Evolutionary conservation across 495 filamentous ascomycete species (phyloP).

Genomic region (Rhypophila decipiens): DNA sequence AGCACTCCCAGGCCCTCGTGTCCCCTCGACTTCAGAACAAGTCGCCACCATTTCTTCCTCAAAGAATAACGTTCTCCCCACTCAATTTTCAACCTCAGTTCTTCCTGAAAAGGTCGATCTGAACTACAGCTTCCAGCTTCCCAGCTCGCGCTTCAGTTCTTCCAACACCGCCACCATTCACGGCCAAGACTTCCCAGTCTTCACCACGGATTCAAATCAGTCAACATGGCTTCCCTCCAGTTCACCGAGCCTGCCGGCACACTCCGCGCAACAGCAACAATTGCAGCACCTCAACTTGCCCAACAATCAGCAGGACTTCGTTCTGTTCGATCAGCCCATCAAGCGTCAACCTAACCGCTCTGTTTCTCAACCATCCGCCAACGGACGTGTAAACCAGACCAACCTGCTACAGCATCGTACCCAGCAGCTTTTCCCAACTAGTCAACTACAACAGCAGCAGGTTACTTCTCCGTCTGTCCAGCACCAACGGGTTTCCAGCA

Average conservation of each 20-base stretch:
- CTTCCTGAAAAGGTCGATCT: slow-evolving; percentile 49
- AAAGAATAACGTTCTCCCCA: slow-evolving; percentile 32
- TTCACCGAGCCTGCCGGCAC: slow-evolving; percentile 53
- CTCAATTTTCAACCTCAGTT: slow-evolving; percentile 39
- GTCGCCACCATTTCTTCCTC: slow-evolving; percentile 43
- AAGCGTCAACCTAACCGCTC: slow-evolving; percentile 46
- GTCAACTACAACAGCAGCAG: slow-evolving; percentile 14
- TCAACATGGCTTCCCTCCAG: slow-evolving; percentile 55
- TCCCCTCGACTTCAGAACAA: slow-evolving; percentile 12
- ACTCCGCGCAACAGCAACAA: slow-evolving; percentile 44
- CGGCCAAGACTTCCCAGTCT: slow-evolving; percentile 47
- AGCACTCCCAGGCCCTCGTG: slow-evolving; percentile 7
- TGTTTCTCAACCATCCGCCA: slow-evolving; percentile 31
- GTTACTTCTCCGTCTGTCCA: slow-evolving; percentile 37
- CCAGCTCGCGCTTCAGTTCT: slow-evolving; percentile 43
- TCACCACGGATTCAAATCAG: slow-evolving; percentile 54
- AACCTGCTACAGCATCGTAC: slow-evolving; percentile 35
- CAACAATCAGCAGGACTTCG: slow-evolving; percentile 46
- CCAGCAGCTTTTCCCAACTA: slow-evolving; percentile 19
- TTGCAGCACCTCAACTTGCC: slow-evolving; percentile 36
- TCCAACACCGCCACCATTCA: slow-evolving; percentile 44
- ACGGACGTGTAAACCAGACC: slow-evolving; percentile 31
- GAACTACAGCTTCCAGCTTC: slow-evolving; percentile 46
- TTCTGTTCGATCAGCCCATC: slow-evolving; percentile 45
- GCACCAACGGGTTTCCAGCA: slow-evolving; percentile 53